Percentiles rank a stretch among this genome's conserved stretches.
phyloP scores from a whole-genome alignment of 2,329 filamentous ascomycete genomes.

The Colletotrichum kahawae region DNA sequence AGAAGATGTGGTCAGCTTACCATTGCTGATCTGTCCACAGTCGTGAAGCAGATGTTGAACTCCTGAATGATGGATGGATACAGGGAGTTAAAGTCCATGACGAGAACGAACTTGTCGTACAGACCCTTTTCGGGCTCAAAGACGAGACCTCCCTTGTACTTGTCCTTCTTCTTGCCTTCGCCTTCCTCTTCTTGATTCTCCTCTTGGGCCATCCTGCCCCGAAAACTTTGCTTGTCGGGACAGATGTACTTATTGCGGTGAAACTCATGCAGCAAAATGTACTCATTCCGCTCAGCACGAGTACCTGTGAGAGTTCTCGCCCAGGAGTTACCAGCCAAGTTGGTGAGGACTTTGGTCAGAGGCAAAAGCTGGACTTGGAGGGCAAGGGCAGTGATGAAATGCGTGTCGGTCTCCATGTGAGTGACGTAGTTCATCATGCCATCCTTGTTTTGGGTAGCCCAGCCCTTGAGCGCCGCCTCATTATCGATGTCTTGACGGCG shows the following conservation, averaged over 20 bases:
- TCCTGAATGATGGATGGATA: slow-evolving; percentile 99
- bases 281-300: slow-evolving; percentile 96
- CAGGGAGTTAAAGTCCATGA: slow-evolving; percentile 99
- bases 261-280: slow-evolving; percentile 98
- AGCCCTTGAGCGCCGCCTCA: slow-evolving; percentile 83
- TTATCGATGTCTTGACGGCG: slow-evolving; percentile 85
- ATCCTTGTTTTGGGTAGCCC: slow-evolving; percentile 77
- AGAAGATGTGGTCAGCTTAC: slow-evolving; percentile 52
- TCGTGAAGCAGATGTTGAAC: slow-evolving; percentile 99
- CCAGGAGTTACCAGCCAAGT: slow-evolving; percentile 98
- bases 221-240: slow-evolving; percentile 89
- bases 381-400: slow-evolving; percentile 91
- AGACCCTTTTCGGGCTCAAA: slow-evolving; percentile 97
- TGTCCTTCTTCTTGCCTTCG: slow-evolving; percentile 96
- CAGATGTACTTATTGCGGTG: slow-evolving; percentile 97
- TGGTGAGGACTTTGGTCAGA: slow-evolving; percentile 92
- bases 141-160: slow-evolving; percentile 97
- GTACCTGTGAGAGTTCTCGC: slow-evolving; percentile 94
- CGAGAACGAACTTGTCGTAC: slow-evolving; percentile 97
- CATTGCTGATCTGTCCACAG: slow-evolving; percentile 78
- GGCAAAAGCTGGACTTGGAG: slow-evolving; percentile 90
- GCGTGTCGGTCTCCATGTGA: slow-evolving; percentile 94
- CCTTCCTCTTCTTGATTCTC: slow-evolving; percentile 73
- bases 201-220: slow-evolving; percentile 73
- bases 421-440: slow-evolving; percentile 93